Evolutionary conservation across 441 rosid genomes (phyloP).

Genomic region (Populus hybrid): DNA sequence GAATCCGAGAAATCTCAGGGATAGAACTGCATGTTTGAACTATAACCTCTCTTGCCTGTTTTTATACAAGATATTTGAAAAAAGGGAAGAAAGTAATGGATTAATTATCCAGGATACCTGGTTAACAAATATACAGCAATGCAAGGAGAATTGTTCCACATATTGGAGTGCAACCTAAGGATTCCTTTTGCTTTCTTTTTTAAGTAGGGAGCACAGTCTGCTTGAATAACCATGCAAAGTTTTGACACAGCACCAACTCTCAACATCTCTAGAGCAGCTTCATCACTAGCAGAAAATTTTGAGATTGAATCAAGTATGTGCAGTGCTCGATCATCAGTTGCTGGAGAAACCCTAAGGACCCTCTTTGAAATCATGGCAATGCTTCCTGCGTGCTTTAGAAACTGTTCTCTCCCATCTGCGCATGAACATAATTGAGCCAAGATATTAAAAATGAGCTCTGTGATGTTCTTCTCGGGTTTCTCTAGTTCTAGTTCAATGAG

Average conservation of each 20-base stretch:
- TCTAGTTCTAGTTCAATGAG: constrained; percentile 49
- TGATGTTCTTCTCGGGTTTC: constrained; percentile 37
- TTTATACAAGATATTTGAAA: background rate
- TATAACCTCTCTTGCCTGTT: too few relatives aligned
- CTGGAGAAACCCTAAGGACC: constrained; percentile 45
- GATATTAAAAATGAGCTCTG: constrained; percentile 43
- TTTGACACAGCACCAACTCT: constrained; percentile 59
- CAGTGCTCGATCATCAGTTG: constrained; percentile 44
- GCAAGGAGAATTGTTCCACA: constrained; percentile 61
- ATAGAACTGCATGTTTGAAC: too few relatives aligned
- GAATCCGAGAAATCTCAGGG: too few relatives aligned
- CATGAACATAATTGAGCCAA: constrained; percentile 44
- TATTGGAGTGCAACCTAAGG: constrained; percentile 43
- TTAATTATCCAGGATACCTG: constrained; percentile 24
- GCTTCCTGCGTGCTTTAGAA: constrained; percentile 43
- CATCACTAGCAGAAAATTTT: constrained; percentile 29
- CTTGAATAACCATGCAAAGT: constrained; percentile 58
- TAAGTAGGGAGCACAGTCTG: constrained; percentile 34
- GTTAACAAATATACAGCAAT: constrained; percentile 47
- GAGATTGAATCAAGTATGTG: constrained; percentile 32
- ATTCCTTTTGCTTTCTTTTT: constrained; percentile 43
- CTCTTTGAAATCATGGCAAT: constrained; percentile 51
- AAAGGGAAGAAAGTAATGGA: background rate
- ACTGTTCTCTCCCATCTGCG: constrained; percentile 44
- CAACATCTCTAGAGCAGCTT: constrained; percentile 48